A percentile compares a stretch with the other conserved stretches of the same genome.
phyloP scores from a whole-genome alignment of 305 asterid species.

The Caryopteris hybrid region DNA sequence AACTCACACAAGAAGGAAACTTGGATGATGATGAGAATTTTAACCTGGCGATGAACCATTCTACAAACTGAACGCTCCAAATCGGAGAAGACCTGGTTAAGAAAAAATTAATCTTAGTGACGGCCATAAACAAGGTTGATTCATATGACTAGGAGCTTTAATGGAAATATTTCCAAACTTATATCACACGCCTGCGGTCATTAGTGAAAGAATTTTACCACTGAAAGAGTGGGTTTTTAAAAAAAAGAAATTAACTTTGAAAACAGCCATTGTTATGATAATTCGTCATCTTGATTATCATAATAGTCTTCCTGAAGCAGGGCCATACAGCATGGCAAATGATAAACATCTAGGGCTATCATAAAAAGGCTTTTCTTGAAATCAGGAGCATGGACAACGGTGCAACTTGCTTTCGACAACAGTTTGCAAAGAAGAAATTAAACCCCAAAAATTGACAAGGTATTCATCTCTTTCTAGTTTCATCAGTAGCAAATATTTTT shows the following conservation, averaged over 20 bases:
- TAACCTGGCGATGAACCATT: slow-evolving; percentile 97
- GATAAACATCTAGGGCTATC: neutral
- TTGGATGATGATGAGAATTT: slow-evolving; percentile 16
- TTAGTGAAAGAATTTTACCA: neutral
- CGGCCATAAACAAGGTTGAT: neutral
- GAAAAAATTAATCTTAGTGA: slow-evolving; percentile 5
- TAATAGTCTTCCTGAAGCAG: neutral
- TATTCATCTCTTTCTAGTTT: neutral
- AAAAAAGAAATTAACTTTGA: slow-evolving; percentile 4
- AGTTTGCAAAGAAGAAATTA: neutral
- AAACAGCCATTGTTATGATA: neutral
- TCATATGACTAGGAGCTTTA: neutral
- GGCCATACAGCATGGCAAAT: neutral
- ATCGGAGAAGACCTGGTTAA: slow-evolving; percentile 87
- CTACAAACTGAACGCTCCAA: slow-evolving; percentile 98
- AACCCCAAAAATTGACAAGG: neutral
- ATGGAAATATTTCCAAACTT: neutral
- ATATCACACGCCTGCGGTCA: neutral
- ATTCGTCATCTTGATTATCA: neutral
- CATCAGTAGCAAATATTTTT: neutral
- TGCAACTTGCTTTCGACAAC: neutral
- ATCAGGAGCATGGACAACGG: neutral
- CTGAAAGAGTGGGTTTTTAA: slow-evolving; percentile 1
- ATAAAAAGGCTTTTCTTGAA: neutral
- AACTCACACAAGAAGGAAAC: slow-evolving; percentile 7